These are phyloP conservation scores for Tinospora cordifolia DNA, from an alignment of 164 flowering plant genomes.

Conservation along the genomic window DNA sequence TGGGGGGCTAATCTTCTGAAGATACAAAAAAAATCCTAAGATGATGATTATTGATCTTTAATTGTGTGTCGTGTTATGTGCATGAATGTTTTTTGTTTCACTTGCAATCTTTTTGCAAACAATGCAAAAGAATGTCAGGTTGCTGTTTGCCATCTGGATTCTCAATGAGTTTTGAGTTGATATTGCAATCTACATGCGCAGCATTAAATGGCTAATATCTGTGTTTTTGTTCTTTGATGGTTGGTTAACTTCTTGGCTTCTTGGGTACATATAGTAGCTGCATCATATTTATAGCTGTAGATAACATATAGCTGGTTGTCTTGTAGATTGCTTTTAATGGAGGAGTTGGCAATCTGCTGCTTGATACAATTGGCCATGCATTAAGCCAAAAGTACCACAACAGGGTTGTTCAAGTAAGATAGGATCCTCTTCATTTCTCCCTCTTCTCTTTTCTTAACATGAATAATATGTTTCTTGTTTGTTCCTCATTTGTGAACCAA, in stretches of 20 bases:
- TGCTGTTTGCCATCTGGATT: too few relatives aligned
- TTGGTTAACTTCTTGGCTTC: background rate
- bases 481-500: background rate
- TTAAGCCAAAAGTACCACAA: constrained; percentile 67
- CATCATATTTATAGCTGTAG: background rate
- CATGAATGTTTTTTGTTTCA: too few relatives aligned
- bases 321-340: constrained; percentile 68
- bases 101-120: too few relatives aligned
- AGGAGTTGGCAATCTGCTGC: constrained; percentile 62
- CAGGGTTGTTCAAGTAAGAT: constrained; percentile 73
- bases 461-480: background rate
- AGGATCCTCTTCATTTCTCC: background rate
- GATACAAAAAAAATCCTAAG: too few relatives aligned
- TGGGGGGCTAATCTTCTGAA: too few relatives aligned
- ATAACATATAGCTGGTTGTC: background rate
- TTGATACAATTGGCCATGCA: constrained; percentile 78
- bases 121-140: too few relatives aligned
- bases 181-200: too few relatives aligned
- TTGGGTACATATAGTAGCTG: too few relatives aligned
- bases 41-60: too few relatives aligned
- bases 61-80: too few relatives aligned
- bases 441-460: background rate
- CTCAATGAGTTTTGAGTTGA: too few relatives aligned
- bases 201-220: too few relatives aligned
- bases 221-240: background rate